Base-by-base conservation (phyloP, 164 flowering plant species). In the Taxillus chinensis region DNA sequence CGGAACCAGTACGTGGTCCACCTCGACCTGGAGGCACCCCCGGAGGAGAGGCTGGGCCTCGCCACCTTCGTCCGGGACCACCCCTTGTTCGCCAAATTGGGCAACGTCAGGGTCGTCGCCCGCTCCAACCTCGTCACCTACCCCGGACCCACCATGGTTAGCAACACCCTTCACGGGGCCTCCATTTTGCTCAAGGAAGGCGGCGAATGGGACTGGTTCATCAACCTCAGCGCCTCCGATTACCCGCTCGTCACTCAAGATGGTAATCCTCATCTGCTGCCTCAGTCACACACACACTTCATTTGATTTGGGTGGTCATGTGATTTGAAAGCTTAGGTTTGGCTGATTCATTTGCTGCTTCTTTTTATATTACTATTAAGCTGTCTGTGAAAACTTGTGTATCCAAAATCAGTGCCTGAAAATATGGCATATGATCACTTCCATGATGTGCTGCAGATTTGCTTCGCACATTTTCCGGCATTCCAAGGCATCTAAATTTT, bases 181-280 rank as follows among this genome's bases (percentile, higher is more conserved):
- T 81, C 96, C 14, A 82, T 87, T 64, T 71, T 89, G 79, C 57
- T 86, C 70, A 89, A 64, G 75, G 83, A 83, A 55, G 82, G 81
- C 48, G 86, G 82, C 6, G 80, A 79, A 0, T 89, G 96, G 93
- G 96, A 89, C 73, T 89, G 91, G 96, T 89, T 89, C 57, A 82
- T 89, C 41, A 89, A 89, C 66, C 71, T 89, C 65, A 86, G 96
- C 66, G 87, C 96, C 50, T 89, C 96, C 10, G 93, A 86, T 77
- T 89, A 89, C 73, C 96, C 96, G 7, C 59, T 89, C 73, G 84
- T 89, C 16, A 89, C 96, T 8, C 96, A 89, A 72, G 96, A 89
- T 76, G 96, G 96, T 39, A 27, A 38, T 15, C 54, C 8, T 53
- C 53, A 53, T 39, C 50, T 5, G 58, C 59, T 12, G 7, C 38